Evolutionary conservation across 768 basidiomycete species (phyloP).

Genomic region (Trametes maxima): DNA sequence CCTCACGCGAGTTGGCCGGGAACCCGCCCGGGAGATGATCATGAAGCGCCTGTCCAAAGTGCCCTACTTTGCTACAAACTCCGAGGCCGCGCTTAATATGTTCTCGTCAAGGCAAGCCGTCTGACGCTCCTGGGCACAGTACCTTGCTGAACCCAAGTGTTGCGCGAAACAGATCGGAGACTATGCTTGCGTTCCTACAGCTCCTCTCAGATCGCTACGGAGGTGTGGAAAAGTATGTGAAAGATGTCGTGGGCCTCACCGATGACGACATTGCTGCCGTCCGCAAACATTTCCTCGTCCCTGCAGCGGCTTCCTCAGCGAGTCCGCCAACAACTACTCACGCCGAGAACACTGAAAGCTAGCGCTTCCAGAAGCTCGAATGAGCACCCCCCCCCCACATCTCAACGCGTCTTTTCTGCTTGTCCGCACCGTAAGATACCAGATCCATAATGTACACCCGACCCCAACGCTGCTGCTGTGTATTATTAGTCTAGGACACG

Average conservation of each 20-base stretch:
- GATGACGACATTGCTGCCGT: constrained; percentile 66
- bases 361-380: neutral
- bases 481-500: constrained; percentile 15
- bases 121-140: neutral
- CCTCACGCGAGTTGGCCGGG: constrained; percentile 76
- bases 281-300: constrained; percentile 50
- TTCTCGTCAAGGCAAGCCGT: constrained; percentile 69
- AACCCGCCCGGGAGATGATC: constrained; percentile 72
- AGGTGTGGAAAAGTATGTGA: constrained; percentile 66
- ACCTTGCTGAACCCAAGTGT: neutral
- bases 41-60: constrained; percentile 69
- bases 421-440: neutral
- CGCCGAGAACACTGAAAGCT: neutral
- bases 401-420: neutral
- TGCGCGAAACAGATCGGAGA: constrained; percentile 53
- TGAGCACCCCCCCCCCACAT: neutral
- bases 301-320: neutral
- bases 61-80: constrained; percentile 72
- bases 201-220: constrained; percentile 66
- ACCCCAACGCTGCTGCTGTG: constrained; percentile 10
- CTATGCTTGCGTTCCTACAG: constrained; percentile 72
- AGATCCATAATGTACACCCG: constrained; percentile 2
- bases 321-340: neutral
- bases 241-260: constrained; percentile 55
- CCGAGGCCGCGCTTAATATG: constrained; percentile 80